These are phyloP conservation scores for Nicotiana undulata DNA, from an alignment of 257 asterid genomes.

Conservation along the genomic window DNA sequence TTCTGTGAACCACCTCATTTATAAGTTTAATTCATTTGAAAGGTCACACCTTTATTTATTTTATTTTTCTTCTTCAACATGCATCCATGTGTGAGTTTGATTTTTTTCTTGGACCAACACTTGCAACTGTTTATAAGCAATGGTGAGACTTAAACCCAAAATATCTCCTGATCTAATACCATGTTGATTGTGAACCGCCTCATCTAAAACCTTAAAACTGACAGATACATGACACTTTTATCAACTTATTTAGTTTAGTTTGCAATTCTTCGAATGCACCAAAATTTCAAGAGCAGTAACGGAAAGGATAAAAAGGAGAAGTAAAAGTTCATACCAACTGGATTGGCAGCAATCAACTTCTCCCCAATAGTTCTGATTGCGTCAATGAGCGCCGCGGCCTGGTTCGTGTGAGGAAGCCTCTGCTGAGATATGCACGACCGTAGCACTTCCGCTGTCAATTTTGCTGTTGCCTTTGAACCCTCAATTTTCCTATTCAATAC, in stretches of 20 bases:
- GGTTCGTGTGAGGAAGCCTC: conserved; percentile 70
- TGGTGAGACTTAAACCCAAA: background rate
- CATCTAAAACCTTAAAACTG: background rate
- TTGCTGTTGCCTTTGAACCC: conserved; percentile 94
- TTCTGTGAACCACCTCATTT: background rate
- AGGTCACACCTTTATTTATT: background rate
- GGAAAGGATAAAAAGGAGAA: background rate
- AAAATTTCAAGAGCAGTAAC: background rate
- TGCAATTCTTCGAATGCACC: background rate
- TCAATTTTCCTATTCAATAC: conserved; percentile 62
- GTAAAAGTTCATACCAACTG: conserved; percentile 50
- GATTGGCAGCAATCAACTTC: conserved; percentile 76
- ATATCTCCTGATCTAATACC: background rate
- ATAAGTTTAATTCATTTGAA: background rate
- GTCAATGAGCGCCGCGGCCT: conserved; percentile 79
- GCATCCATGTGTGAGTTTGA: background rate
- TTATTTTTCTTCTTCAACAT: background rate
- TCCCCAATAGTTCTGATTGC: conserved; percentile 81
- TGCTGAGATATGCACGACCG: conserved; percentile 94
- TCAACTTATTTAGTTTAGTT: background rate
- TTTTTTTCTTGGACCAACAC: too few relatives aligned
- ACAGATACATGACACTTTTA: background rate
- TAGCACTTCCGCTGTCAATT: conserved; percentile 79
- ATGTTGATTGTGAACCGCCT: background rate
- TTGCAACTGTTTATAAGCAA: background rate